Base-by-base conservation (phyloP, 768 basidiomycete genomes). In the Boletellus sp. region DNA sequence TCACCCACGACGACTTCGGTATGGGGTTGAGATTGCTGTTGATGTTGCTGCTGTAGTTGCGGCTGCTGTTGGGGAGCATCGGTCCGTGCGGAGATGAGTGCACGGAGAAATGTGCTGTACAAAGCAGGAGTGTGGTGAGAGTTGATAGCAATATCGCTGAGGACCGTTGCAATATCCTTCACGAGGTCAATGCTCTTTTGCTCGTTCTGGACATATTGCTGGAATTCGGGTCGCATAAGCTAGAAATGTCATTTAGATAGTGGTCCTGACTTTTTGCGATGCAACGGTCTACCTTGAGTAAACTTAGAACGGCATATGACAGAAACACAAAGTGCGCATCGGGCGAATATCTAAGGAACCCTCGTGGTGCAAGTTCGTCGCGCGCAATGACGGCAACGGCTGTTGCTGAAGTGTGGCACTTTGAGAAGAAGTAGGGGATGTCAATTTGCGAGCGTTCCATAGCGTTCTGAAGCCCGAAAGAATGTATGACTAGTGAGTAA, bases 391-490 rank as follows among this genome's bases (percentile, higher is more conserved):
- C 72, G 15, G 87, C 85, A 62, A 87, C 85, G 7, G 81, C 73
- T 23, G 79, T 82, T 3, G 90, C 90, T 9, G 81, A 77, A 3
- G 79, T 75, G 65, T 92, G 83, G 52, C 85, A 87, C 31, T 88
- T 80, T 13, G 83, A 79, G 61, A 93, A 92, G 72, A 93, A 93
- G 70, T 93, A 84, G 0, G 84, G 84, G 36, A 90, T 84, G 61
- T 93, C 83, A 37, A 87, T 68, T 1, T 78, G 70, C 4, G 80
- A 76, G 17, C 80, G 78, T 68, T 95, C 94, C 48, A 97, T 71
- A n/a, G 95, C 92, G 62, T 95, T 90, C 67, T 99, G 94, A 37
- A 99, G 77, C 11, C 95, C 95, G 59, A 99, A 99, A 1, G 94
- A 95, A 64, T 96, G 94, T 50, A 97, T 72, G 33, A 96, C 90